These are phyloP conservation scores for Leptographium lundbergii DNA, from an alignment of 2,329 filamentous ascomycete genomes.

Conservation along the genomic window DNA sequence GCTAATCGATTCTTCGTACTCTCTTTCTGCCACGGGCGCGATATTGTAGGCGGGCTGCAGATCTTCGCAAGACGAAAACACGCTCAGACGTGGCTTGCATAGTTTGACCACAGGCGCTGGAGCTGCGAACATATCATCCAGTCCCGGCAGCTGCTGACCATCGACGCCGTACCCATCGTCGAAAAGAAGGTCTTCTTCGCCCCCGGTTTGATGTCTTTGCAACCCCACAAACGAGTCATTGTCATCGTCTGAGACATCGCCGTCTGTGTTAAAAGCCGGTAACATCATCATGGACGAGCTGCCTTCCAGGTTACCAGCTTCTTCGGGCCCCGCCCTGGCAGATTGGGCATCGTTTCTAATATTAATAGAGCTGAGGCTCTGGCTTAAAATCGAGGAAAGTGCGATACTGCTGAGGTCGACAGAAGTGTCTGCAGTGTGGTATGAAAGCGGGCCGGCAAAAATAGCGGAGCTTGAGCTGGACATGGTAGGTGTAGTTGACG, in stretches of 20 bases:
- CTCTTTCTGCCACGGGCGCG: background rate
- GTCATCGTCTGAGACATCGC: conserved; percentile 24
- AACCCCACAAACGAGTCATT: conserved; percentile 17
- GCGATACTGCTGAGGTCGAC: conserved; percentile 6
- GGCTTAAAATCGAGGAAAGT: background rate
- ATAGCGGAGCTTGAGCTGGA: conserved; percentile 5
- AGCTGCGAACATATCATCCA: conserved; percentile 7
- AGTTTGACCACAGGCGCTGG: conserved; percentile 2
- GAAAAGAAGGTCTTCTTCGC: conserved; percentile 25
- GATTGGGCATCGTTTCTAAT: background rate
- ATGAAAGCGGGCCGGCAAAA: conserved; percentile 2
- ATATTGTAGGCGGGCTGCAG: background rate
- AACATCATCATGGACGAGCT: background rate
- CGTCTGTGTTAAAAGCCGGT: conserved; percentile 20
- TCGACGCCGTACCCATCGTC: conserved; percentile 19
- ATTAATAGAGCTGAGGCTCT: background rate
- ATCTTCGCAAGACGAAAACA: background rate
- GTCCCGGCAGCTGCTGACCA: background rate
- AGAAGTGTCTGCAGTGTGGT: conserved; percentile 13
- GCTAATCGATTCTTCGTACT: background rate
- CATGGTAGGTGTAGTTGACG: conserved; percentile 4
- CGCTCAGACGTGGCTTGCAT: background rate
- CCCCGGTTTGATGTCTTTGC: conserved; percentile 14
- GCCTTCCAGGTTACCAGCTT: background rate
- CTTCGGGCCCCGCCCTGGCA: background rate